A percentile compares a stretch with the other conserved stretches of the same genome.
Conservation (phyloP, 2,329 filamentous ascomycete genomes). For the Fusarium nygamai region DNA sequence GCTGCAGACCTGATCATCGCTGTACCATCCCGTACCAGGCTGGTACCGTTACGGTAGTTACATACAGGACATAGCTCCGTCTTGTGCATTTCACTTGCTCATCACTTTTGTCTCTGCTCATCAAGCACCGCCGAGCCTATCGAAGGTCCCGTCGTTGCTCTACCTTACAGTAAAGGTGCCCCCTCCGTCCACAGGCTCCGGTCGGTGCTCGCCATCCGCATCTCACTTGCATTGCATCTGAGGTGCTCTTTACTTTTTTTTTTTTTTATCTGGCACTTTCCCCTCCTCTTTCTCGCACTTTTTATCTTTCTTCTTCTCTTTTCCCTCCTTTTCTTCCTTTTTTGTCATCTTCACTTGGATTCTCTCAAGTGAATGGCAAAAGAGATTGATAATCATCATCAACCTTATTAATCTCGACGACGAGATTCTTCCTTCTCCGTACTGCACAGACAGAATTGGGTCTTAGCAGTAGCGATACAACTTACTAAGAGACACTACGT, state of each 20-base stretch:
- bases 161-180: background rate
- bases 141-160: background rate
- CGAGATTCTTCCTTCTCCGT: constrained; percentile 17
- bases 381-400: constrained; percentile 16
- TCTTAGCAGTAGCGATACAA: constrained; percentile 15
- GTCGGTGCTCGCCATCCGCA: constrained; percentile 22
- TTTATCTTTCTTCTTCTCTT: background rate
- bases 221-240: constrained; percentile 31
- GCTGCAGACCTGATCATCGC: constrained; percentile 15
- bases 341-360: constrained; percentile 33
- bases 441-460: constrained; percentile 18
- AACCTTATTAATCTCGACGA: constrained; percentile 4
- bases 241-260: constrained; percentile 4
- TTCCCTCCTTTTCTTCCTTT: background rate
- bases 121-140: constrained; percentile 20
- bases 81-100: constrained; percentile 15
- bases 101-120: background rate
- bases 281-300: background rate
- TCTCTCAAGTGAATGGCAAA: constrained; percentile 35
- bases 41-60: constrained; percentile 13
- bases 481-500: background rate
- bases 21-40: constrained; percentile 24
- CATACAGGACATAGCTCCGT: constrained; percentile 5
- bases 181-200: constrained; percentile 13
- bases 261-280: constrained; percentile 3